These are phyloP conservation scores for Zygoascus sp. DNA, from an alignment of 1,139 yeast genomes.

Conservation along the genomic window DNA sequence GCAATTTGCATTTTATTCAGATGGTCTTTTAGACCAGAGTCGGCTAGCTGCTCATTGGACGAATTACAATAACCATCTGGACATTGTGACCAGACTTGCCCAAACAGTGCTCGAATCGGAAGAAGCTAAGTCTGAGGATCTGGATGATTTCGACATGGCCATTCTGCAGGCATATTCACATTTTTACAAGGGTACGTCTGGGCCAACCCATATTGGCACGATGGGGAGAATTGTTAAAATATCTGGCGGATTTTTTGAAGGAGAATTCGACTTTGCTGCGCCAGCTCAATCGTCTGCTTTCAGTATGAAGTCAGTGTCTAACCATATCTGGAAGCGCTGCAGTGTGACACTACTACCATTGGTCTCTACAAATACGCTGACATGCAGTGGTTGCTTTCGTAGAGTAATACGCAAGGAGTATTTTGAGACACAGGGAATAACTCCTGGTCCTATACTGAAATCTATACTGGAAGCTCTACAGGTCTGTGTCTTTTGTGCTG, in stretches of 20 bases:
- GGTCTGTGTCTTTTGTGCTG: conserved; percentile 27
- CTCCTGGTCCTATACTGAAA: conserved; percentile 12
- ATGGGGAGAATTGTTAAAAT: conserved; percentile 15
- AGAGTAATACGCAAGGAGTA: conserved; percentile 15
- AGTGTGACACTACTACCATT: conserved; percentile 25
- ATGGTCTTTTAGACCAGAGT: conserved; percentile 12
- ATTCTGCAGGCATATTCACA: conserved; percentile 14
- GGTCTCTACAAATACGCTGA: conserved; percentile 19
- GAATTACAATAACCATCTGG: conserved; percentile 9
- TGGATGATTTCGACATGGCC: conserved; percentile 18
- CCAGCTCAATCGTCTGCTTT: not conserved
- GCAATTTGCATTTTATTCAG: conserved; percentile 6
- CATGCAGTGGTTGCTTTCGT: conserved; percentile 25
- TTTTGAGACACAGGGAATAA: conserved; percentile 11
- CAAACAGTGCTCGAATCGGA: conserved; percentile 13
- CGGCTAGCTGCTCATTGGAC: conserved; percentile 20
- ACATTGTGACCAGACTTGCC: conserved; percentile 17
- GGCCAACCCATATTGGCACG: too few relatives aligned
- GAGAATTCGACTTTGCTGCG: conserved; percentile 21
- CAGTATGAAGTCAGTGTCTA: conserved; percentile 13
- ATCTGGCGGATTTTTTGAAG: conserved; percentile 21
- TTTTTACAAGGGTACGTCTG: not conserved
- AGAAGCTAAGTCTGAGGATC: conserved; percentile 7
- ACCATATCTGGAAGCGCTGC: conserved; percentile 25
- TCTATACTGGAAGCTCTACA: conserved; percentile 21